Evolutionary conservation across 2,329 filamentous ascomycete genomes (phyloP), one percentile per base, ranked within the genome.

Genomic region (Paecilomyces fulvus): DNA sequence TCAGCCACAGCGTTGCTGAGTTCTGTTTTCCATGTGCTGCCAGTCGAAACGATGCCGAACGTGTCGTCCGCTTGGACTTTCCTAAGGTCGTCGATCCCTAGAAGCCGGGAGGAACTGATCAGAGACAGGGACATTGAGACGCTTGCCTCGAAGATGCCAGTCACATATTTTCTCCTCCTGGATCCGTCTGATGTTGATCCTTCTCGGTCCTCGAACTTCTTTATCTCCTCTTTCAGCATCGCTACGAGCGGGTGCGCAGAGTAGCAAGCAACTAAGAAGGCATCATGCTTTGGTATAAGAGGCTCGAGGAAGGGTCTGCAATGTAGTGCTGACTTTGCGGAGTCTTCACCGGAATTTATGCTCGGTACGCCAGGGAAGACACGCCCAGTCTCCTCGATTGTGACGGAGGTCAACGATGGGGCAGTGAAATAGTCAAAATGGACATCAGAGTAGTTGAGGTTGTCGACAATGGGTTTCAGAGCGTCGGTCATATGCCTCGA

Each of bases 21-120:
- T 33, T 94, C 85, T 0, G 77, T 71, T 65, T 92, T 87, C 92
- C 92, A 96, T 61, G 88, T 88, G 56, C 83, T 83, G 0, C 91
- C 92, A 0, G 92, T 96, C 4, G 88, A 92, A 4, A 97, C 87
- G 60, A 97, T 94, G 1, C 91, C 92, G 78, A 94, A 96, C 63
- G 69, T 53, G 62, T 73, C 56, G 64, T 67, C 25, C 56, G 68
- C 48, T 79, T 74, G 23, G 80, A 71, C 1, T 64, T 69, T 64
- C 28, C 67, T 63, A 7, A 69, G 63, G 4, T 57, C 60, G 25
- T 54, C 54, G 21, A 64, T 61, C n/a, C 52, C 58, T 10, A 58
- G 55, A n/a, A 71, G 61, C 14, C 67, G 58, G 51, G 71, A 72
- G 14, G 74, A 73, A 55, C 77, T 75, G 33, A 82, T 72, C 54